Percentiles rank a stretch among this genome's conserved stretches.
phyloP scores from a whole-genome alignment of 345 rosid genomes.

The Citrus inodora region DNA sequence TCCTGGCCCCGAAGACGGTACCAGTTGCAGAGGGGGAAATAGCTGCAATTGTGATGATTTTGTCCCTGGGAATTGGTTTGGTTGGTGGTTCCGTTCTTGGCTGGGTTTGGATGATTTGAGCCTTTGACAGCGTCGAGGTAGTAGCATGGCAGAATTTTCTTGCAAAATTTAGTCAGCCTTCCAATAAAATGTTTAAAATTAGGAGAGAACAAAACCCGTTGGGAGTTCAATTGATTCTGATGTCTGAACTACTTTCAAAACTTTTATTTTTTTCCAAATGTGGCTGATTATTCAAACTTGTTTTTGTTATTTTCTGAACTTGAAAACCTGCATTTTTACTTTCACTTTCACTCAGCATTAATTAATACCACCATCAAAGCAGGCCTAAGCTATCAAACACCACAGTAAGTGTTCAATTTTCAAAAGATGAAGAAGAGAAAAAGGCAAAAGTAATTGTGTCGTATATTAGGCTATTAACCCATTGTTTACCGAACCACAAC shows the following conservation, averaged over 20 bases:
- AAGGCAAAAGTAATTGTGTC: neutral
- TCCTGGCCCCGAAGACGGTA: conserved; percentile 69
- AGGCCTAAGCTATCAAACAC: neutral
- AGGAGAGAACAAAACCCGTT: neutral
- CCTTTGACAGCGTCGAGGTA: neutral
- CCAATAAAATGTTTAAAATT: neutral
- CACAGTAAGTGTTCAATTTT: neutral
- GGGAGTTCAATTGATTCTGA: neutral
- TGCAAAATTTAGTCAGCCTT: neutral
- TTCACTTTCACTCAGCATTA: neutral
- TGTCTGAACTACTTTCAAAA: neutral
- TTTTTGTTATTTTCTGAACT: neutral
- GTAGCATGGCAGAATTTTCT: neutral
- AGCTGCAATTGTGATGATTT: conserved; percentile 69
- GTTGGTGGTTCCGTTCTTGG: conserved; percentile 76
- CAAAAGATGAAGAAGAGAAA: neutral
- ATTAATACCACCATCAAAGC: neutral
- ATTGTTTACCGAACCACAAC: neutral
- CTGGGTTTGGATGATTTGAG: conserved; percentile 77
- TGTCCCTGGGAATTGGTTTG: conserved; percentile 75
- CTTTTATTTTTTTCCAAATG: neutral
- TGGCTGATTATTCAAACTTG: neutral
- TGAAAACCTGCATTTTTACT: neutral
- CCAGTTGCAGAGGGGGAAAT: conserved; percentile 68
- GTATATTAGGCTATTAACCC: neutral